Conservation (phyloP, 1,139 yeast species). For the Yamadazyma atlantica region DNA sequence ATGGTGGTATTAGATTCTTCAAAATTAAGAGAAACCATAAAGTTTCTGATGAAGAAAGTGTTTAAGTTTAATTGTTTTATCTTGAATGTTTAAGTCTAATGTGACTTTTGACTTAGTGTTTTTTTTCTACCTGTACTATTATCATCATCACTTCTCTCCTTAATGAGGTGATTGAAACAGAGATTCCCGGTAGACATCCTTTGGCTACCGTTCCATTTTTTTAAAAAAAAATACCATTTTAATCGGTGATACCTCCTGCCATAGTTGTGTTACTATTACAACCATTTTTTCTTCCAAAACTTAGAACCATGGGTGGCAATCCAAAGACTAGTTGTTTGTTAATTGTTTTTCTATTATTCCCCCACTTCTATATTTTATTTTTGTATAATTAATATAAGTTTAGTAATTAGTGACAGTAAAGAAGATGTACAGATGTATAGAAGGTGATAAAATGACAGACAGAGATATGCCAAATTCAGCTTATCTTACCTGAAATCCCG, state of each 20-base stretch:
- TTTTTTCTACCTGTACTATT: neutral
- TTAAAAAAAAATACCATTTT: neutral
- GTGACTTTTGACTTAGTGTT: too few relatives aligned
- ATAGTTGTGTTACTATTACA: neutral
- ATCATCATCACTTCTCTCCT: too few relatives aligned
- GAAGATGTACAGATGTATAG: too few relatives aligned
- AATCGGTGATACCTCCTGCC: neutral
- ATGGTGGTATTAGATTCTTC: conserved; percentile 75
- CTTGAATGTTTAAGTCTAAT: too few relatives aligned
- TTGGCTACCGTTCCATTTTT: too few relatives aligned
- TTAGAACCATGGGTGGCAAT: neutral
- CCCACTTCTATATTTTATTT: neutral
- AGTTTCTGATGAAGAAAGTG: conserved; percentile 61
- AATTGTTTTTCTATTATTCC: neutral
- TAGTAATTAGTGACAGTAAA: too few relatives aligned
- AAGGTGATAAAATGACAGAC: neutral
- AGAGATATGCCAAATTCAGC: neutral
- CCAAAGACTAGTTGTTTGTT: neutral
- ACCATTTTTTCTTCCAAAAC: neutral
- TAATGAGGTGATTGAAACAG: too few relatives aligned
- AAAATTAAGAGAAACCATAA: conserved; percentile 70
- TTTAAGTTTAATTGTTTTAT: too few relatives aligned
- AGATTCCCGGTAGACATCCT: too few relatives aligned
- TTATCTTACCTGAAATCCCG: neutral
- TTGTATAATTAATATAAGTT: conserved; percentile 3